Conservation (phyloP, 2,329 filamentous ascomycete genomes). For the Westerdykella sp. region DNA sequence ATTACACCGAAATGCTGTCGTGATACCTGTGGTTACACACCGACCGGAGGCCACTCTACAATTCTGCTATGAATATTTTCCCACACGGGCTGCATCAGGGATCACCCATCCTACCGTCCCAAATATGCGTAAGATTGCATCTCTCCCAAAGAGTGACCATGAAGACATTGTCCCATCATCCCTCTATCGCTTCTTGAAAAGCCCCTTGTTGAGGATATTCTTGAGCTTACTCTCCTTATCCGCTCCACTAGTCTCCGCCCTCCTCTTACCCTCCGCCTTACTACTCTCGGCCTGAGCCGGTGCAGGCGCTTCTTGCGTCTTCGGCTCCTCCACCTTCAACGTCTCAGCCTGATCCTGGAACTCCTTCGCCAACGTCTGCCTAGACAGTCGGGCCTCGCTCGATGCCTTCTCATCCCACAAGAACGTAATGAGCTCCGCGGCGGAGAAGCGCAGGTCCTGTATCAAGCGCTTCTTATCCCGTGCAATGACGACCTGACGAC, state of each 20-base stretch:
- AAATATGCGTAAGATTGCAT: background rate
- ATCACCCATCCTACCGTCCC: background rate
- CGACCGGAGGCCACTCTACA: no score
- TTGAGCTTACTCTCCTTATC: slow-evolving; percentile 39
- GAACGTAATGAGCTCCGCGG: slow-evolving; percentile 68
- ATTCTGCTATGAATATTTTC: no score
- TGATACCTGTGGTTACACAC: no score
- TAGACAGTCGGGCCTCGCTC: slow-evolving; percentile 47
- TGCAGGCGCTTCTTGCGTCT: slow-evolving; percentile 7
- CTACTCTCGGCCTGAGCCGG: slow-evolving; percentile 7
- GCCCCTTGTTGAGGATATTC: slow-evolving; percentile 31
- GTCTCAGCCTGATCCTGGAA: slow-evolving; percentile 57
- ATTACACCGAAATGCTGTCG: no score
- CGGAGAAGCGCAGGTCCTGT: slow-evolving; percentile 62
- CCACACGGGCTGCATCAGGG: no score
- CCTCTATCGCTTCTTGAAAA: slow-evolving; percentile 24
- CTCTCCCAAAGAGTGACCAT: background rate
- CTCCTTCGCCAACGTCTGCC: slow-evolving; percentile 55
- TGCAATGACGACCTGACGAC: slow-evolving; percentile 40
- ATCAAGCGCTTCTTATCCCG: slow-evolving; percentile 57
- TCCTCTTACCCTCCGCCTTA: slow-evolving; percentile 29
- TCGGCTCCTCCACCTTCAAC: slow-evolving; percentile 56
- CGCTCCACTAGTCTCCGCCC: slow-evolving; percentile 22
- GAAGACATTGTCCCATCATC: background rate
- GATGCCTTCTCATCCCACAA: slow-evolving; percentile 63